Conservation (phyloP, 768 basidiomycete genomes). For the Termitomyces sp. region DNA sequence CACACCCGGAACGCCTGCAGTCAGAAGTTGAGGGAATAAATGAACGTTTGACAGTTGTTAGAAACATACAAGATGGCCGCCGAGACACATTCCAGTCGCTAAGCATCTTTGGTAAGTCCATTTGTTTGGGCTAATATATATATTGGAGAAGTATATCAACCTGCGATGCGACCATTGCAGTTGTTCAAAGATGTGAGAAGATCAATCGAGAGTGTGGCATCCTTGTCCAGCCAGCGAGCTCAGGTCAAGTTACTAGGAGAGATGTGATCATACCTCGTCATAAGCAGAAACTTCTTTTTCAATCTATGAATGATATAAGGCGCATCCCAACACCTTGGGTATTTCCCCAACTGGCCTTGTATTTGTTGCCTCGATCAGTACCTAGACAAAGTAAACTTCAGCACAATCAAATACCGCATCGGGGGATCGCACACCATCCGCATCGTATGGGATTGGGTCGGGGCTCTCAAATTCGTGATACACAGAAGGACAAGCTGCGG, state of each 20-base stretch:
- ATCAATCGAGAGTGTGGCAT: constrained; percentile 74
- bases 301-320: constrained; percentile 41
- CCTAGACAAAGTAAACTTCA: constrained; percentile 31
- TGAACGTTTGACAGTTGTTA: not conserved
- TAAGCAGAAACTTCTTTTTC: constrained; percentile 87
- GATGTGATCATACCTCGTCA: constrained; percentile 57
- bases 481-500: constrained; percentile 69
- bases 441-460: constrained; percentile 84
- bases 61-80: constrained; percentile 69
- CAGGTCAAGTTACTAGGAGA: not conserved
- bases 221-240: constrained; percentile 35
- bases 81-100: constrained; percentile 91
- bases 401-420: not conserved
- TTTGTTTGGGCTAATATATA: not conserved
- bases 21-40: not conserved
- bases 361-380: constrained; percentile 88
- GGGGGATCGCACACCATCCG: constrained; percentile 47
- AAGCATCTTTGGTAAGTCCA: not conserved
- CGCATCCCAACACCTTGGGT: not conserved
- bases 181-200: constrained; percentile 65
- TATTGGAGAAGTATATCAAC: constrained; percentile 25
- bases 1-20: constrained; percentile 36
- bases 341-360: constrained; percentile 53
- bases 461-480: constrained; percentile 94
- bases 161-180: constrained; percentile 90